These are phyloP conservation scores for Saturnispora zaruensis DNA, from an alignment of 805 yeast genomes.

Conservation along the genomic window DNA sequence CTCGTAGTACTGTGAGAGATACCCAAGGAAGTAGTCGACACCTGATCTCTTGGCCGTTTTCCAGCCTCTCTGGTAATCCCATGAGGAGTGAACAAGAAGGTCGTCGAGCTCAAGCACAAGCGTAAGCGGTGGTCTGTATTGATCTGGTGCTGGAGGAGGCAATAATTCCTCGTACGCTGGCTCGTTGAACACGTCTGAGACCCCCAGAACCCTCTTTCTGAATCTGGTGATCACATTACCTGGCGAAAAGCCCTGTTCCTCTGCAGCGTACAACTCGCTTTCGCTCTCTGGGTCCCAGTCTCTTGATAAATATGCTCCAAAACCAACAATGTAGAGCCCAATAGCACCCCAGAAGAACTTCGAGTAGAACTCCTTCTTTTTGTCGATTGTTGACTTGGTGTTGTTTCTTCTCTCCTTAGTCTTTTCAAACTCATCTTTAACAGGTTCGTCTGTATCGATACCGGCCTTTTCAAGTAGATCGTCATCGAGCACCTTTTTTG, in stretches of 20 bases:
- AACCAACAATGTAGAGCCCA: slow-evolving; percentile 37
- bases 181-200: slow-evolving; percentile 79
- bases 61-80: slow-evolving; percentile 94
- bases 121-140: slow-evolving; percentile 87
- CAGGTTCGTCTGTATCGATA: slow-evolving; percentile 42
- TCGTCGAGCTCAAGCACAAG: slow-evolving; percentile 86
- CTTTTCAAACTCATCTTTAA: slow-evolving; percentile 27
- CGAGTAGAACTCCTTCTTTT: slow-evolving; percentile 75
- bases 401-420: slow-evolving; percentile 43
- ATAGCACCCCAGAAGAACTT: slow-evolving; percentile 48
- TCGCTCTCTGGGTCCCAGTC: slow-evolving; percentile 81
- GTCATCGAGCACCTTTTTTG: slow-evolving; percentile 52
- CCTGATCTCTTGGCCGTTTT: slow-evolving; percentile 99
- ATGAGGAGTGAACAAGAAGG: slow-evolving; percentile 78
- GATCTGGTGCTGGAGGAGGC: slow-evolving; percentile 87
- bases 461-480: slow-evolving; percentile 82
- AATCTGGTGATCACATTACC: slow-evolving; percentile 59
- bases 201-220: slow-evolving; percentile 59
- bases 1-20: slow-evolving; percentile 91
- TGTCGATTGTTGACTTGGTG: slow-evolving; percentile 60
- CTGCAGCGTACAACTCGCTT: slow-evolving; percentile 30
- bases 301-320: slow-evolving; percentile 61
- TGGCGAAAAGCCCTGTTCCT: slow-evolving; percentile 65
- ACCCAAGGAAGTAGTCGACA: slow-evolving; percentile 90
- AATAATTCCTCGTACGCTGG: slow-evolving; percentile 90